Evolutionary conservation across 768 basidiomycete genomes (phyloP), one percentile per base, ranked within the genome.

Genomic region (Agaricus bisporus): DNA sequence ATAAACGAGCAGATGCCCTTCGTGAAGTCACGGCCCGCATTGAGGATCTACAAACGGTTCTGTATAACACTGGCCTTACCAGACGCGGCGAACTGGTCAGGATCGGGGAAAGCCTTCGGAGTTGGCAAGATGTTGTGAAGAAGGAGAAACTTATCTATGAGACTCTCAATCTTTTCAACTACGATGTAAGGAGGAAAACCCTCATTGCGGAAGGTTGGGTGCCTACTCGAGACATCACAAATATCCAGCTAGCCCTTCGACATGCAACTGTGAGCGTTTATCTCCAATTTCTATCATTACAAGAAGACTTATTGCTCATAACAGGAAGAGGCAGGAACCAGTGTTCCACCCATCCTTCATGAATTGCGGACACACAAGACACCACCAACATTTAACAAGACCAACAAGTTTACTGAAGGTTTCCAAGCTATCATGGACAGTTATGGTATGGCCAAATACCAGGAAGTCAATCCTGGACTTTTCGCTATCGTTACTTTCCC

Each of bases 401-500:
- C 91, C 25, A 95, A 94, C 75, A 94, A 90, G 68, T 95, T 99
- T 64, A 98, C 97, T 1, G 88, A 90, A 61, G 95, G 86, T 7
- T 98, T 94, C 81, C 97, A 99, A 70, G 82, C 89, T 36, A 95
- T 99, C 70, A 97, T 99, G 85, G 97, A 99, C 68, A 87, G 88
- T 48, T 99, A 99, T 64, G 97, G 95, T 63, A 84, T 91, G 48
- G 90, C 93, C 12, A 85, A 82, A 1, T 98, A 99, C 66, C 91
- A 98, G 66, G 97, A 99, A 69, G 85, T 94, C 66, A 98, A 98
- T 66, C 95, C 97, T 17, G 97, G 95, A 50, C 71, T 98, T 26
- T 95, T 95, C 68, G 92, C 91, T 0, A 74, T 91, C 60, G 74
- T 88, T 60, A 97, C 94, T 1, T 97, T 97, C 83, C 97, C 97